Conservation (phyloP, 2,329 filamentous ascomycete species). For the Curvularia sp. region DNA sequence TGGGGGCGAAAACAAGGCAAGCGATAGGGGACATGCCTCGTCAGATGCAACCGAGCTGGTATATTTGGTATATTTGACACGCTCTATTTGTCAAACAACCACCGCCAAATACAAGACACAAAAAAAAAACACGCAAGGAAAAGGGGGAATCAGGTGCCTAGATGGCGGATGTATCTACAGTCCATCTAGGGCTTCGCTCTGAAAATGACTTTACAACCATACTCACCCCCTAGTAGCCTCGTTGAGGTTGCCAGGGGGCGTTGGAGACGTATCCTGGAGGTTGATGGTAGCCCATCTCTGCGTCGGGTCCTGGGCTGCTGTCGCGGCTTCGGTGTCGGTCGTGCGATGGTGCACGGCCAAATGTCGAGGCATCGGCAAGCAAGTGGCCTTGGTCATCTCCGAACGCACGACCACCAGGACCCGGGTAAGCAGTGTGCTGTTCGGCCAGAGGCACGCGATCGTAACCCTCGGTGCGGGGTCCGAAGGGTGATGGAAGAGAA, state of each 20-base stretch:
- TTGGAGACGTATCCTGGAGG: conserved; percentile 32
- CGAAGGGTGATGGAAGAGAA: conserved; percentile 41
- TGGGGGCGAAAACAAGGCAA: background rate
- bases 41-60: conserved; percentile 2
- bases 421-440: conserved; percentile 41
- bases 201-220: background rate
- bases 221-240: conserved; percentile 26
- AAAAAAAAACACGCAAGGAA: conserved; percentile 7
- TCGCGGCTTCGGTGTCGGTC: conserved; percentile 36
- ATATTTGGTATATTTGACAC: conserved; percentile 2
- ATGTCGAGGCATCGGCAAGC: conserved; percentile 46
- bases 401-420: conserved; percentile 31
- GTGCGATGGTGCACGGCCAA: conserved; percentile 37
- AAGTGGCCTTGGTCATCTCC: conserved; percentile 41
- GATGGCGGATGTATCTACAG: background rate
- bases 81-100: conserved; percentile 6
- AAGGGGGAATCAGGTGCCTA: conserved; percentile 8
- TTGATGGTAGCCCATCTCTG: conserved; percentile 34
- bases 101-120: conserved; percentile 3
- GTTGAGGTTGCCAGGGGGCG: conserved; percentile 38
- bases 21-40: background rate
- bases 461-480: conserved; percentile 42
- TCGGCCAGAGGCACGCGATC: conserved; percentile 48
- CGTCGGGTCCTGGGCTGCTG: conserved; percentile 37
- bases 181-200: conserved; percentile 6